These are phyloP conservation scores for Hemisphaericaspora xylofermentans DNA, from an alignment of 1,139 yeast genomes.

Conservation along the genomic window DNA sequence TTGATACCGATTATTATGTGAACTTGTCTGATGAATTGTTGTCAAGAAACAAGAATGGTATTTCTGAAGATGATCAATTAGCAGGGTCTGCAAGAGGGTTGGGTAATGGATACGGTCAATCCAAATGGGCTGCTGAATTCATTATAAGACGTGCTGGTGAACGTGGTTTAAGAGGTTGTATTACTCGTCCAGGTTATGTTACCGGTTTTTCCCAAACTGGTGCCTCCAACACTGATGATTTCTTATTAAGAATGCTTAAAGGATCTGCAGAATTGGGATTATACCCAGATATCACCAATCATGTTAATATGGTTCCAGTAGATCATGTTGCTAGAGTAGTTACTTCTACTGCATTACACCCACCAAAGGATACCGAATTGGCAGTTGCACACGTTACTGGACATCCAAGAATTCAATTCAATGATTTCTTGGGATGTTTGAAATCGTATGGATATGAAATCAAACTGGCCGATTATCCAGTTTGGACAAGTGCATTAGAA, in stretches of 20 bases:
- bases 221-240: conserved; percentile 92
- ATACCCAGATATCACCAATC: conserved; percentile 81
- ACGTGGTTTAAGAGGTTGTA: conserved; percentile 82
- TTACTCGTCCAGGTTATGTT: conserved; percentile 94
- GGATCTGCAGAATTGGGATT: conserved; percentile 88
- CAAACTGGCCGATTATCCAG: conserved; percentile 60
- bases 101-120: conserved; percentile 93
- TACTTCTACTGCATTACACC: conserved; percentile 78
- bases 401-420: conserved; percentile 85
- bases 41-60: conserved; percentile 66
- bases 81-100: conserved; percentile 78
- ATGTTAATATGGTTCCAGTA: conserved; percentile 95
- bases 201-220: conserved; percentile 86
- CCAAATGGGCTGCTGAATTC: conserved; percentile 96
- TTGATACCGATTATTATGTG: conserved; percentile 82
- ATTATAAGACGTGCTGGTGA: conserved; percentile 84
- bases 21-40: conserved; percentile 70
- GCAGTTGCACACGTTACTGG: conserved; percentile 95
- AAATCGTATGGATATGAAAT: conserved; percentile 71
- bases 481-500: conserved; percentile 79
- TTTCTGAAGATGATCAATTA: conserved; percentile 79
- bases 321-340: conserved; percentile 95
- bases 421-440: conserved; percentile 68
- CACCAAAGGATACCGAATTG: conserved; percentile 53
- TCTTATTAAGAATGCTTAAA: conserved; percentile 88